Evolutionary conservation across 2,329 filamentous ascomycete species (phyloP), one percentile per base, ranked within the genome.

Genomic region (Lasiodiplodia gonubiensis): DNA sequence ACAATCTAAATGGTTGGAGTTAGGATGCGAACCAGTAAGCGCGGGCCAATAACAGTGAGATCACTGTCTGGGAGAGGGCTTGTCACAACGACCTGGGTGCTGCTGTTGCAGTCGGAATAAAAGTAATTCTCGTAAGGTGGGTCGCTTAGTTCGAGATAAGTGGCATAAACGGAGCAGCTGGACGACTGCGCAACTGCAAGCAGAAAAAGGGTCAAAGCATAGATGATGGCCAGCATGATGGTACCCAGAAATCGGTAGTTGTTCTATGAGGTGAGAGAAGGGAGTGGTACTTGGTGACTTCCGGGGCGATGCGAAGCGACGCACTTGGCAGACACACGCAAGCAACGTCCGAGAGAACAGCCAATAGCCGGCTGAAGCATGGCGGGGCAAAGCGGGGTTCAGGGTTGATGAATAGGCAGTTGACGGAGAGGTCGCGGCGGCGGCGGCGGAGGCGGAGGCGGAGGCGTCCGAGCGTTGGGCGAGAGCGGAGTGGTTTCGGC

Each of bases 111-210:
- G 72, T 90, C 88, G 0, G 87, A 89, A 70, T 88, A 87, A 77
- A 90, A 89, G 76, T 87, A 89, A 72, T 90, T 89, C 48, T 87
- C 81, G 68, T 89, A 89, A 0, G 88, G 88, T 1, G 84, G 82
- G 69, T 88, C 86, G 37, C 80, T 84, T 2, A 88, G 77, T 68
- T 82, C 78, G 10, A 84, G 74, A 25, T 77, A 80, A 1, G 77
- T 77, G 6, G 80, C 72, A 59, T 70, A 67, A 23, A 52, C 60
- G 12, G 74, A 68, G 48, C 75, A 73, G 57, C 69, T 66, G 1
- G 42, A 21, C 4, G 54, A 14, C 63, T 27, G 46, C 14, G 64
- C 42, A 3, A 25, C 14, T 60, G 35, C 14, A 27, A 25, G 18
- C 3, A 27, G 2, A 14, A 61, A 3, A 25, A 23, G 39, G 27